These are phyloP conservation scores for Cucumis hystrix DNA, from an alignment of 306 rosid species.

Conservation along the genomic window DNA sequence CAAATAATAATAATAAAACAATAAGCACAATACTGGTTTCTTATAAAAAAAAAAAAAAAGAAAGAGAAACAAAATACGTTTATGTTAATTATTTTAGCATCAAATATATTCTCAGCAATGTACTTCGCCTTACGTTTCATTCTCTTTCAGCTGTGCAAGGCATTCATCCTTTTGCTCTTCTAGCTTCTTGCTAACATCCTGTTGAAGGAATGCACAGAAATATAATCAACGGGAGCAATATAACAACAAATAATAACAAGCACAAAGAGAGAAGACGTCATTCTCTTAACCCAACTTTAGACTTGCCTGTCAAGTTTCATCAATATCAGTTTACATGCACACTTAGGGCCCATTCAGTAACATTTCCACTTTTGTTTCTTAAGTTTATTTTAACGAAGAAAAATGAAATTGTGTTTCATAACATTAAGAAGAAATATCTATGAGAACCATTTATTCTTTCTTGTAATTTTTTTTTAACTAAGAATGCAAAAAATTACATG, in stretches of 20 bases:
- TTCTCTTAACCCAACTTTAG: not conserved
- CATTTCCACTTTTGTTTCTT: too few relatives aligned
- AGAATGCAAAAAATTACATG: too few relatives aligned
- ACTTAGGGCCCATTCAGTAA: not conserved
- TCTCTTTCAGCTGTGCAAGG: conserved; percentile 83
- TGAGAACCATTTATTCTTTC: too few relatives aligned
- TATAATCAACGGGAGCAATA: not conserved
- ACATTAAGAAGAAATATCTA: too few relatives aligned
- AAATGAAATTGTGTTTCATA: too few relatives aligned
- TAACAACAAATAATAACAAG: not conserved
- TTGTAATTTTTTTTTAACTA: too few relatives aligned
- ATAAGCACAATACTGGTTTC: too few relatives aligned
- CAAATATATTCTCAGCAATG: conserved; percentile 9
- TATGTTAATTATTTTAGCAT: not conserved
- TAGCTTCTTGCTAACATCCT: conserved; percentile 87
- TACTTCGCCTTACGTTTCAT: conserved; percentile 67
- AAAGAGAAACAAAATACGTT: not conserved
- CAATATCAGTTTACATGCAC: not conserved
- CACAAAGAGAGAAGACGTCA: not conserved
- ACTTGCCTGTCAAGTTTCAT: not conserved
- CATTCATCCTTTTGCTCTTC: conserved; percentile 94
- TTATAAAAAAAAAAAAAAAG: too few relatives aligned
- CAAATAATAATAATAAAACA: not conserved
- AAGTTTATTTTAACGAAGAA: too few relatives aligned
- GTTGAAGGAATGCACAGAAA: conserved; percentile 14